A percentile compares a stretch with the other conserved stretches of the same genome.
Conservation (phyloP, 1,284 basidiomycete species). For the Trichosporon ovoides region DNA sequence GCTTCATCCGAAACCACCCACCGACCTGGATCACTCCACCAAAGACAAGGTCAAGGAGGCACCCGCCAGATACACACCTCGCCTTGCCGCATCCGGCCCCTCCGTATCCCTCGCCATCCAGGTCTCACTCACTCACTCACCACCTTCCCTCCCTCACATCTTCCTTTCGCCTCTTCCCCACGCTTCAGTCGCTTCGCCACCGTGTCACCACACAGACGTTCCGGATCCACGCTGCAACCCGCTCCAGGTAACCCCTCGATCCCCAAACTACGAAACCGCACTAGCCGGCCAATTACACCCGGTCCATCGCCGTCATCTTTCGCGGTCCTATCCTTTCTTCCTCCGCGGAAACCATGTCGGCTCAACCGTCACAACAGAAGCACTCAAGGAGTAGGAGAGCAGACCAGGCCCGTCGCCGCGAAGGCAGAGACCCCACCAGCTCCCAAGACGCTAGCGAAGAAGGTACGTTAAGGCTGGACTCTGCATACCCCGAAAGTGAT, state of each 20-base stretch:
- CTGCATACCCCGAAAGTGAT: neutral
- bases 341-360: conserved; percentile 3
- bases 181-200: no score
- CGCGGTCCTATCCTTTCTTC: neutral
- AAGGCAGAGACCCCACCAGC: conserved; percentile 19
- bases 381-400: conserved; percentile 6
- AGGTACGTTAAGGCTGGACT: conserved; percentile 29
- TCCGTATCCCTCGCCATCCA: no score
- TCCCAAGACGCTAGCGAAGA: conserved; percentile 48
- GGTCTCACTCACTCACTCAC: neutral
- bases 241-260: neutral
- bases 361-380: conserved; percentile 15
- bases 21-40: no score
- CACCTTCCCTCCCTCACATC: neutral
- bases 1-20: no score
- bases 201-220: no score
- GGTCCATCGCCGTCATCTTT: neutral
- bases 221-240: neutral
- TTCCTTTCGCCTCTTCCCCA: no score
- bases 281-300: neutral
- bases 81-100: neutral
- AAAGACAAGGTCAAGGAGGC: neutral
- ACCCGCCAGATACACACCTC: no score
- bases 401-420: conserved; percentile 15
- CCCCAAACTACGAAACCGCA: neutral